These are phyloP conservation scores for Mucor mucedo DNA, from an alignment of 371 early-diverging fungal species.

Conservation along the genomic window DNA sequence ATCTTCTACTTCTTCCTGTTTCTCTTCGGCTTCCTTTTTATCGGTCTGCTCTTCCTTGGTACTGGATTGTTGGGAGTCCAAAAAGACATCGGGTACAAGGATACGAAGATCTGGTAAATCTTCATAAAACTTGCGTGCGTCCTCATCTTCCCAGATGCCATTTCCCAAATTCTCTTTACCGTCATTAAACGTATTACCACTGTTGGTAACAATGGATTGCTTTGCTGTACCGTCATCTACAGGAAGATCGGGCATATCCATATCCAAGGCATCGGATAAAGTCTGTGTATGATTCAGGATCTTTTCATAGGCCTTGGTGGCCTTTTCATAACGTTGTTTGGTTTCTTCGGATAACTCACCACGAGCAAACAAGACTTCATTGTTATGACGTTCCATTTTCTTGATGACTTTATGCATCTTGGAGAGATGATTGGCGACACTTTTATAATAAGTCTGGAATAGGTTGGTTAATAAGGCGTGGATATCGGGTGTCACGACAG, in stretches of 20 bases:
- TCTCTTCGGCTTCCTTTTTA: slow-evolving; percentile 15
- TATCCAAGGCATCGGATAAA: slow-evolving; percentile 66
- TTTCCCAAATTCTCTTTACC: slow-evolving; percentile 55
- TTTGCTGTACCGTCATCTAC: slow-evolving; percentile 62
- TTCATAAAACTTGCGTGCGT: slow-evolving; percentile 84
- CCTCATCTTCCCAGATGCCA: slow-evolving; percentile 90
- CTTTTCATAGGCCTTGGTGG: slow-evolving; percentile 75
- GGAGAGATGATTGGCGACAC: slow-evolving; percentile 66
- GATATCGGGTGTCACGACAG: slow-evolving; percentile 54
- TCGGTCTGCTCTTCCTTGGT: slow-evolving; percentile 19
- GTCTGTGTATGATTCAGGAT: slow-evolving; percentile 63
- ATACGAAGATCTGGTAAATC: slow-evolving; percentile 75
- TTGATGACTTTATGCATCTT: slow-evolving; percentile 78
- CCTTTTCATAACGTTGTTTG: slow-evolving; percentile 78
- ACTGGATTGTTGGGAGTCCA: slow-evolving; percentile 56
- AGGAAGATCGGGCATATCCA: slow-evolving; percentile 79
- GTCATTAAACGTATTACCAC: slow-evolving; percentile 42
- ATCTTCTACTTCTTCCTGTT: background rate
- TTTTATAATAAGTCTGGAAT: slow-evolving; percentile 71
- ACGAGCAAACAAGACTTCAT: slow-evolving; percentile 79
- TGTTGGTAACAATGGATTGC: slow-evolving; percentile 54
- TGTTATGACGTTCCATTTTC: slow-evolving; percentile 77
- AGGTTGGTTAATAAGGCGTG: slow-evolving; percentile 62
- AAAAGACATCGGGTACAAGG: slow-evolving; percentile 79
- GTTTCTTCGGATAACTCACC: slow-evolving; percentile 86